Percentiles rank a stretch among this genome's conserved stretches.
These are phyloP conservation scores for Cucurbitaria berberidis DNA, from an alignment of 2,329 filamentous ascomycete genomes.

Conservation along the genomic window DNA sequence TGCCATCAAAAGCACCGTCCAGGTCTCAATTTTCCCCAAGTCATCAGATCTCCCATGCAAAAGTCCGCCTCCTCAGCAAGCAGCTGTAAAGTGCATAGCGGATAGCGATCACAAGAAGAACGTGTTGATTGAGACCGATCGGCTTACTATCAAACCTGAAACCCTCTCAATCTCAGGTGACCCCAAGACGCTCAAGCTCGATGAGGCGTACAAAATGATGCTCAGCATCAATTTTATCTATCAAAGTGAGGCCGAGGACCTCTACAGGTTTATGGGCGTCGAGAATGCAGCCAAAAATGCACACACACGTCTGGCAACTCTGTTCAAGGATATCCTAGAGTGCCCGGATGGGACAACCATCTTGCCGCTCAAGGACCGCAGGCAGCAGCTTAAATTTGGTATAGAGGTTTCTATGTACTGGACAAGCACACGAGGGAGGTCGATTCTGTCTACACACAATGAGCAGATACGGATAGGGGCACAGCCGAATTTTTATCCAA, in stretches of 20 bases:
- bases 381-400: slow-evolving; percentile 22
- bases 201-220: slow-evolving; percentile 13
- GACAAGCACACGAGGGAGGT: slow-evolving; percentile 10
- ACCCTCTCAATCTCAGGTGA: slow-evolving; percentile 5
- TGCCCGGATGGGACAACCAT: slow-evolving; percentile 16
- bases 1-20: slow-evolving; percentile 5
- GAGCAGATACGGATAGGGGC: slow-evolving; percentile 9
- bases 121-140: slow-evolving; percentile 11
- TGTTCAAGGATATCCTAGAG: slow-evolving; percentile 39
- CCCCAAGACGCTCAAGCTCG: not conserved
- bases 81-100: slow-evolving; percentile 9
- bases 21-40: slow-evolving; percentile 10
- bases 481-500: slow-evolving; percentile 4
- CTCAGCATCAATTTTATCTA: slow-evolving; percentile 29
- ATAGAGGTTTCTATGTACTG: slow-evolving; percentile 34
- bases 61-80: slow-evolving; percentile 1
- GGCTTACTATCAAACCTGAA: slow-evolving; percentile 28
- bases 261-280: slow-evolving; percentile 32
- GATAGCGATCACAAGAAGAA: not conserved
- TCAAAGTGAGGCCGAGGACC: slow-evolving; percentile 25
- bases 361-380: slow-evolving; percentile 15
- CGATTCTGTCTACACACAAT: slow-evolving; percentile 36
- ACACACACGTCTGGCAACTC: slow-evolving; percentile 25
- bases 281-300: not conserved
- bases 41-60: not conserved